Percentiles rank a stretch among this genome's conserved stretches.
These are phyloP conservation scores for Claviceps citrina DNA, from an alignment of 2,329 filamentous ascomycete species.

Conservation along the genomic window DNA sequence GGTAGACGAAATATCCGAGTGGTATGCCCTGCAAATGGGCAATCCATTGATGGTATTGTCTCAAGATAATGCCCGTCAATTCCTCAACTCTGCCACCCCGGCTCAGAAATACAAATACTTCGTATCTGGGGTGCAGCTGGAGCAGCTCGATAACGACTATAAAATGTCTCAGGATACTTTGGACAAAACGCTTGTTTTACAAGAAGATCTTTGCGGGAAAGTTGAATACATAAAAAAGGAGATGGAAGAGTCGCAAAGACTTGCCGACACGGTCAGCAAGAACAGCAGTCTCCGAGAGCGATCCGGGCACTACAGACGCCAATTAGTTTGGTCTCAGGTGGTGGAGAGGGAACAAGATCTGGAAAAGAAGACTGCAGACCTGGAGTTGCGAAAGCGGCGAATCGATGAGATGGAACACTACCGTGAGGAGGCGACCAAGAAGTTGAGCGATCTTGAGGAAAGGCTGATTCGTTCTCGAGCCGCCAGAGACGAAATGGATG, in stretches of 20 bases:
- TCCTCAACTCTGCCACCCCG: slow-evolving; percentile 71
- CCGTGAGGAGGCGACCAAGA: slow-evolving; percentile 30
- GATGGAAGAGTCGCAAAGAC: slow-evolving; percentile 44
- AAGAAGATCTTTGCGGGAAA: slow-evolving; percentile 21
- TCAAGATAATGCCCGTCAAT: slow-evolving; percentile 87
- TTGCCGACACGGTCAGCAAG: slow-evolving; percentile 49
- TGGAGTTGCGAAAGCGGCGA: slow-evolving; percentile 12
- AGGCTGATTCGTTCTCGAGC: slow-evolving; percentile 25
- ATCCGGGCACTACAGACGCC: slow-evolving; percentile 41
- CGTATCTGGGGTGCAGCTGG: slow-evolving; percentile 81
- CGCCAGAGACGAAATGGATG: slow-evolving; percentile 25
- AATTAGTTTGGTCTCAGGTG: slow-evolving; percentile 81
- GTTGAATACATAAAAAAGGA: slow-evolving; percentile 23
- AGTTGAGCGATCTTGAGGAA: slow-evolving; percentile 31
- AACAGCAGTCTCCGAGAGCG: slow-evolving; percentile 49
- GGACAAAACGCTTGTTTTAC: slow-evolving; percentile 40
- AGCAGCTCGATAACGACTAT: slow-evolving; percentile 86
- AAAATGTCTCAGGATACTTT: slow-evolving; percentile 64
- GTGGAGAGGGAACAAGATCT: slow-evolving; percentile 52
- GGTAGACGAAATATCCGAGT: slow-evolving; percentile 84
- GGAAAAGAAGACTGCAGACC: slow-evolving; percentile 17
- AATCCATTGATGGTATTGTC: slow-evolving; percentile 93
- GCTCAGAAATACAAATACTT: slow-evolving; percentile 93
- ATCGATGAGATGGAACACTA: slow-evolving; percentile 16
- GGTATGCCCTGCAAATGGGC: slow-evolving; percentile 84